Base-by-base conservation (phyloP, 2,329 filamentous ascomycete species). In the Tolypocladium tundrense region DNA sequence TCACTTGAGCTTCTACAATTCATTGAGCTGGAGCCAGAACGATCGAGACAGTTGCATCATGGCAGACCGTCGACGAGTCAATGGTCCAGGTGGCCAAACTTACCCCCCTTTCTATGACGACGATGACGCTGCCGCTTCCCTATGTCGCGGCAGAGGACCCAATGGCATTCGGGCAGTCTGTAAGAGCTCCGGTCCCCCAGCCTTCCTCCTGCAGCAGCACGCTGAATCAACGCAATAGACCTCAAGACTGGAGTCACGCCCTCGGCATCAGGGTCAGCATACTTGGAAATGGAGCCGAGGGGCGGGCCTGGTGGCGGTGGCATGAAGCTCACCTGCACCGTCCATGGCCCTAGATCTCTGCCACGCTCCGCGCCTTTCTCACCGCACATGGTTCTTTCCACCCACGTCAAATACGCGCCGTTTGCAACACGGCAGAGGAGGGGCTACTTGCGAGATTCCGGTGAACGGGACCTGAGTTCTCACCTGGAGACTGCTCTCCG, bases 381-480 rank as follows among this genome's bases (percentile, higher is more conserved):
- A 56, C 91, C 94, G 11, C 92, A 96, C 66, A 85, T 97, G 62
- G 87, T 97, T 51, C 82, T 99, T 55, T 91, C 89, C 16, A 95
- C 93, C 3, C 91, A 96, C 65, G 88, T 99, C 69, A 99, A 97
- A 75, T 97, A 96, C 70, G 92, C 94, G 0, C 92, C 94, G 0
- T 99, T 99, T 69, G 93, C 94, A 2, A 91, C 90, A 7, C 83
- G 88, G 59, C 83, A 88, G 66, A 82, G 94, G 59, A 84, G 89
- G 69, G 91, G 92, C 14, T 96, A 97, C 70, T 77, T 96, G 27
- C 86, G 92, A 53, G 93, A 97, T 70, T 80, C 87, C 19, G 87
- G 82, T 61, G 94, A 99, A 75, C 84, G 92, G 55, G 94, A 99
- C 69, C 80, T 99, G 2, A 90, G 90, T 14, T 88, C 92, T 13